These are phyloP conservation scores for Elymus sibiricus DNA, from an alignment of 176 grass and related monocot genomes.

Conservation along the genomic window DNA sequence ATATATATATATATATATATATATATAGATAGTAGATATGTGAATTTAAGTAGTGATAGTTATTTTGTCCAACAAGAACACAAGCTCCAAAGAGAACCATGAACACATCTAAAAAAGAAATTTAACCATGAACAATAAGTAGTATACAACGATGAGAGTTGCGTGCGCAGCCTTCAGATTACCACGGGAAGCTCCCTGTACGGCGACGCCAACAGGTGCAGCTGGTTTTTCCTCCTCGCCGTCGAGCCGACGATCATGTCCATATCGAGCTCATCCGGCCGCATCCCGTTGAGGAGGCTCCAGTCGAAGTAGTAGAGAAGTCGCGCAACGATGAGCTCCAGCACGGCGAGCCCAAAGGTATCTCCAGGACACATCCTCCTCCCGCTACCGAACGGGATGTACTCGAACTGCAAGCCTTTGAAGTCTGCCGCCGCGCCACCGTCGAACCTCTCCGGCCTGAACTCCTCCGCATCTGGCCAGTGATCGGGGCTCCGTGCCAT, in stretches of 20 bases:
- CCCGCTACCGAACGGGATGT: conserved; percentile 26
- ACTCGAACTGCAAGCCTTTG: conserved; percentile 5
- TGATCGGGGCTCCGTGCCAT: background rate
- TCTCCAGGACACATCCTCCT: conserved; percentile 39
- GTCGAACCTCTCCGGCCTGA: background rate
- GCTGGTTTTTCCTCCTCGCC: background rate
- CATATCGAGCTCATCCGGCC: background rate
- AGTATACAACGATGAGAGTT: background rate
- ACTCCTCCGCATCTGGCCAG: background rate
- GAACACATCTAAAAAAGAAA: background rate
- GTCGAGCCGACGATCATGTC: background rate
- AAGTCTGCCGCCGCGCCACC: background rate
- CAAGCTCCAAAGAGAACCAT: background rate
- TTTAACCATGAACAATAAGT: background rate
- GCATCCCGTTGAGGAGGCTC: background rate
- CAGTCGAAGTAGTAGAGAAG: background rate
- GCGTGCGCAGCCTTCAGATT: background rate
- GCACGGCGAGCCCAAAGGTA: background rate
- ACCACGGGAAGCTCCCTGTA: background rate
- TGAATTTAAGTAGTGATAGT: background rate
- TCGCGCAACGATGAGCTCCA: background rate
- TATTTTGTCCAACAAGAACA: background rate
- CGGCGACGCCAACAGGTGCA: background rate
- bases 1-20: no score
- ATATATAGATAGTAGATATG: background rate